These are phyloP conservation scores for Paulownia fortunei DNA, from an alignment of 257 asterid species.

Conservation along the genomic window DNA sequence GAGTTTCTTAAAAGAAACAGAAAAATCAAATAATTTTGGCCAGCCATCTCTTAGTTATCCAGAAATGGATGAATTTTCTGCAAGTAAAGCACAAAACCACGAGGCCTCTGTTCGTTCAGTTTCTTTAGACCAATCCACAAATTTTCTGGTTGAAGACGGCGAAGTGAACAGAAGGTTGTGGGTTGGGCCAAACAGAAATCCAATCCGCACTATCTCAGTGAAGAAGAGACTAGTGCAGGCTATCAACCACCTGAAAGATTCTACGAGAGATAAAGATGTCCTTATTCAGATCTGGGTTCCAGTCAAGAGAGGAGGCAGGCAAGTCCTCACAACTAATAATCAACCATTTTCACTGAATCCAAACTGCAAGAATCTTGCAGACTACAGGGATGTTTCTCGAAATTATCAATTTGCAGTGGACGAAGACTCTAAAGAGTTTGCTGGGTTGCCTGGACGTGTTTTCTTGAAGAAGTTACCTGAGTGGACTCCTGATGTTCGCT, in stretches of 20 bases:
- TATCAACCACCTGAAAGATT: constrained; percentile 55
- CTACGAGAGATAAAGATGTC: constrained; percentile 53
- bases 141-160: constrained; percentile 43
- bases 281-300: constrained; percentile 88
- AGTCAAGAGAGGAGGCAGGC: constrained; percentile 56
- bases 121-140: constrained; percentile 37
- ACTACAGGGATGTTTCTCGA: constrained; percentile 59
- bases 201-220: constrained; percentile 44
- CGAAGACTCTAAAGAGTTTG: constrained; percentile 51
- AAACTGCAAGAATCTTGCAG: constrained; percentile 59
- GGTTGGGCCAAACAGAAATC: constrained; percentile 51
- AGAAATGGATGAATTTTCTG: constrained; percentile 43
- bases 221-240: constrained; percentile 62
- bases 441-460: constrained; percentile 73
- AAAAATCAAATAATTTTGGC: constrained; percentile 29
- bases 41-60: constrained; percentile 25
- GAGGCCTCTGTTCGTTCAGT: constrained; percentile 37
- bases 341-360: constrained; percentile 62
- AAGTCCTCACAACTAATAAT: constrained; percentile 62
- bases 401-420: constrained; percentile 65
- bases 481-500: constrained; percentile 82
- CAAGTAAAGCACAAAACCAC: constrained; percentile 32
- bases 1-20: constrained; percentile 36
- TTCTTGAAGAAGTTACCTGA: constrained; percentile 75
- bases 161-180: constrained; percentile 52